These are phyloP conservation scores for Pholiota adiposa DNA, from an alignment of 1,284 basidiomycete genomes.

Conservation along the genomic window DNA sequence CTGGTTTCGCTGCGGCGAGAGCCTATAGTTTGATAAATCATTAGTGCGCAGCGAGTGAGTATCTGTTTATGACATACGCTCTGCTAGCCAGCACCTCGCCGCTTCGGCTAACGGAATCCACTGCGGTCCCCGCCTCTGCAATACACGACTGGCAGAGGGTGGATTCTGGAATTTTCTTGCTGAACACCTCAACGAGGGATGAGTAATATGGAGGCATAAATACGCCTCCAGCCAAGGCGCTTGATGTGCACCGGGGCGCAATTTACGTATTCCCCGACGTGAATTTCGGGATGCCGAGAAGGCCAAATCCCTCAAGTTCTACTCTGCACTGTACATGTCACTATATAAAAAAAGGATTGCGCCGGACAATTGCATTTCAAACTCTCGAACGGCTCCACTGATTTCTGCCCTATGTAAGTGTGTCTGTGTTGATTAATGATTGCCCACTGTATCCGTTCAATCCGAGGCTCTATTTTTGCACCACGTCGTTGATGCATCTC, in stretches of 20 bases:
- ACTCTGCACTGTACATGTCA: neutral
- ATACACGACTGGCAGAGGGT: conserved; percentile 7
- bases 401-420: neutral
- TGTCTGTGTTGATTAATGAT: neutral
- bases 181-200: neutral
- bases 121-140: neutral
- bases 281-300: neutral
- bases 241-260: conserved; percentile 1
- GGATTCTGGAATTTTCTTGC: neutral
- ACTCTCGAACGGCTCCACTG: neutral
- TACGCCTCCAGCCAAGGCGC: conserved; percentile 2
- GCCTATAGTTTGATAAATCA: neutral
- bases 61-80: neutral
- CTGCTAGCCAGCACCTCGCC: neutral
- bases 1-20: neutral
- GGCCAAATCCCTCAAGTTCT: neutral
- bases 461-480: conserved; percentile 1
- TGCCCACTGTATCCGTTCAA: neutral
- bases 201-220: neutral
- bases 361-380: conserved; percentile 1
- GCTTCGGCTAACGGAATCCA: neutral
- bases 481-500: conserved; percentile 7
- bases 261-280: neutral
- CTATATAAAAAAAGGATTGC: conserved; percentile 1
- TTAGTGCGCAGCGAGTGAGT: neutral